phyloP scores from a whole-genome alignment of 257 asterid species.

The Solanum sejunctum region DNA sequence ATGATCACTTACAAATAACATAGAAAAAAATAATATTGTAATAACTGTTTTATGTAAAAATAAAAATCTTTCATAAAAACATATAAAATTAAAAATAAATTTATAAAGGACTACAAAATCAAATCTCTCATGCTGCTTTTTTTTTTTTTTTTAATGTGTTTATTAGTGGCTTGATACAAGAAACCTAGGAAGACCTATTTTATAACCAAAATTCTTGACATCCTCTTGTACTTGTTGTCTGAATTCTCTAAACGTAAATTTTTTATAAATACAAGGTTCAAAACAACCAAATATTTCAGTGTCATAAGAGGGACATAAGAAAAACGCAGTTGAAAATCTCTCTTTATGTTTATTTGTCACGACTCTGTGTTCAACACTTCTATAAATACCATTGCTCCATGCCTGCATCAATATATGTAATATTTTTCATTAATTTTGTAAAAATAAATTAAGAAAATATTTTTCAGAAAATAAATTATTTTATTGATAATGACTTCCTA shows the following conservation, averaged over 20 bases:
- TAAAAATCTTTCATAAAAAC: not conserved
- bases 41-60: not conserved
- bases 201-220: constrained; percentile 60
- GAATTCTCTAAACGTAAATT: constrained; percentile 68
- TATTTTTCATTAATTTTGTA: not conserved
- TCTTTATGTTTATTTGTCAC: constrained; percentile 53
- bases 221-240: constrained; percentile 68
- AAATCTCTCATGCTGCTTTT: not conserved
- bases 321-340: constrained; percentile 76
- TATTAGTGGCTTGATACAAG: constrained; percentile 1
- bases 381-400: constrained; percentile 83
- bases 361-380: constrained; percentile 83
- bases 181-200: constrained; percentile 69
- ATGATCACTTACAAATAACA: not conserved
- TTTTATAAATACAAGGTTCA: constrained; percentile 48
- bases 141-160: not conserved
- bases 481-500: not conserved
- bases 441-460: not conserved
- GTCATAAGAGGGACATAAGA: constrained; percentile 74
- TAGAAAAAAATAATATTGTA: not conserved
- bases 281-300: constrained; percentile 33
- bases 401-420: constrained; percentile 38
- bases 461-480: no score
- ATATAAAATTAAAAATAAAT: not conserved
- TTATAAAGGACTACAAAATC: not conserved